phyloP scores from a whole-genome alignment of 78 protist genomes.

The Creolimax fragrantissima region DNA sequence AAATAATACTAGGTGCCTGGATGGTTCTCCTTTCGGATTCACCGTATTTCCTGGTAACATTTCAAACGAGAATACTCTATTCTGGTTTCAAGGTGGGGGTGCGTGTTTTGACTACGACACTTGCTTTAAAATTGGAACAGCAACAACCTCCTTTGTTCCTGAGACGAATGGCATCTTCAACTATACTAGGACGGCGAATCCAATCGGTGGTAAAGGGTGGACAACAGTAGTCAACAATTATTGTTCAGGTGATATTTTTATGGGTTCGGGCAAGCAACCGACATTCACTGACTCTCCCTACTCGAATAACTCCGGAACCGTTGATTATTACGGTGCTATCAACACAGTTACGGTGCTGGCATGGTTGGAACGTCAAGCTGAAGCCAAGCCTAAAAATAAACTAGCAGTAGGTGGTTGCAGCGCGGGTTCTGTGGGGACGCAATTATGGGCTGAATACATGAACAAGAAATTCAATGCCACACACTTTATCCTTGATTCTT shows the following conservation, averaged over 20 bases:
- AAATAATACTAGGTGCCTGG: not conserved
- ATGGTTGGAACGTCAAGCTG: not conserved
- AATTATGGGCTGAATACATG: not conserved
- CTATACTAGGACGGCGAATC: not conserved
- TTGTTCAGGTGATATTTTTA: not conserved
- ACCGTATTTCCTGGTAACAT: not conserved
- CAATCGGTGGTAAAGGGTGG: not conserved
- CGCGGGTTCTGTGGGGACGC: not conserved
- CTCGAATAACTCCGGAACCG: not conserved
- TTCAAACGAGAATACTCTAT: not conserved
- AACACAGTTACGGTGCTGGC: not conserved
- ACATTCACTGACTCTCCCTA: not conserved
- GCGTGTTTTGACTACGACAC: conserved; percentile 1
- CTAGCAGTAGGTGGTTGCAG: conserved; percentile 9
- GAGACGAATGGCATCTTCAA: not conserved
- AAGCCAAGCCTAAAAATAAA: not conserved
- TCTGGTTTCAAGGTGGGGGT: conserved; percentile 10
- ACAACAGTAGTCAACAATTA: conserved; percentile 7
- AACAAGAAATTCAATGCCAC: not conserved
- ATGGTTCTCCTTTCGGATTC: conserved; percentile 16
- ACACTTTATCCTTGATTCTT: not conserved
- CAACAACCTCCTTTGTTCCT: not conserved
- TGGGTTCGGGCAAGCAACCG: not conserved
- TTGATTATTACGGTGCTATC: not conserved
- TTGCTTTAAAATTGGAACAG: not conserved